Base-by-base conservation (phyloP, 306 rosid species). In the Purshia tridentata region DNA sequence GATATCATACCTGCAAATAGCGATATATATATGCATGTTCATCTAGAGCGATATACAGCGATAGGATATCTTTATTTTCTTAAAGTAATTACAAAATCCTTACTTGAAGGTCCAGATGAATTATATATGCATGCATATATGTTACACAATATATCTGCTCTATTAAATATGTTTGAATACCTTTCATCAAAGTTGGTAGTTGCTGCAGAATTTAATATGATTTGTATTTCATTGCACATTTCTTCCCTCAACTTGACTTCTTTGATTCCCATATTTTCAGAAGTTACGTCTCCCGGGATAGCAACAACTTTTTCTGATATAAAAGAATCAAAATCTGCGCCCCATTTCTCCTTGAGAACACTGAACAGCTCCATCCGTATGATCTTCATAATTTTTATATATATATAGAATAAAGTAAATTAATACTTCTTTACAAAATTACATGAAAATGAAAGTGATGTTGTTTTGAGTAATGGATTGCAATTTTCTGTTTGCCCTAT, bases 181-280 rank as follows among this genome's bases (percentile, higher is more conserved):
- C 88, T 80, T 47, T 84, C 88, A 8, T 84, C 71, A 72, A 87
- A 87, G 9, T 65, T 75, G 35, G 91, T 84, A 7, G 81, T 41
- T 16, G 83, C 88, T 2, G 88, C 85, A 5, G 42, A 79, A 22
- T 80, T 58, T 0, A 87, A 62, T 48, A 84, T 61, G n/a, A 79
- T 0, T 7, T 87, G 74, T 59, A 77, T 37, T 14, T 72, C 75
- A 56, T 72, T 18, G 4, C 65, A 67, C 64, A 81, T 74, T 41
- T 68, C 19, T 60, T 35, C 72, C 22, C 56, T 41, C 6, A 84
- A 53, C 6, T 63, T n/a, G 13, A 10, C 58, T 51, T 82, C 84
- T 19, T 77, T 54, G 0, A 87, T 4, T 49, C 85, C 87, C 4
- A 82, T 65, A 15, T 80, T 65, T 9, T 54, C 70, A 0, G 14